A percentile compares a stretch with the other conserved stretches of the same genome.
Evolutionary conservation across 73 alveolate genomes (phyloP).

Genomic region (Halteria grandinella): DNA sequence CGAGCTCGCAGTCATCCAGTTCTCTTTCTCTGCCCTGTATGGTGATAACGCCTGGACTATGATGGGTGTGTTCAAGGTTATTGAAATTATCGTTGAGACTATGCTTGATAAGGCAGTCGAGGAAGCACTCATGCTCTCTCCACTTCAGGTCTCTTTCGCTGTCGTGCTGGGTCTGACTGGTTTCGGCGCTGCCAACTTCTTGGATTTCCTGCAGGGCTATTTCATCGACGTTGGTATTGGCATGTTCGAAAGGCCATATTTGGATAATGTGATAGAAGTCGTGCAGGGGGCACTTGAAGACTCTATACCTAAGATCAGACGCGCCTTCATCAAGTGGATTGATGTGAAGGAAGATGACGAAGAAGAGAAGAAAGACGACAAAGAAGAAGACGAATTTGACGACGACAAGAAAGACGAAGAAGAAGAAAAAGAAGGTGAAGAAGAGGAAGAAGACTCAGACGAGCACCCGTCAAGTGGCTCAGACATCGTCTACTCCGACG

Average conservation of each 20-base stretch:
- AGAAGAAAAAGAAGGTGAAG: constrained; percentile 15
- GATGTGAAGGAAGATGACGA: too few species aligned
- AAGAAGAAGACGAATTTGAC: too few species aligned
- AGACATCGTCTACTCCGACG: constrained; percentile 33
- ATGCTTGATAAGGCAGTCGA: constrained; percentile 58
- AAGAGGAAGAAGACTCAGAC: constrained; percentile 2
- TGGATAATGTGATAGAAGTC: constrained; percentile 59
- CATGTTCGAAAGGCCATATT: constrained; percentile 78
- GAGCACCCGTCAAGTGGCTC: constrained; percentile 8
- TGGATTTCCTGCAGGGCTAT: constrained; percentile 80
- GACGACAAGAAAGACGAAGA: constrained; percentile 10
- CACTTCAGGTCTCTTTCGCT: constrained; percentile 73
- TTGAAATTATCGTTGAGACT: constrained; percentile 77
- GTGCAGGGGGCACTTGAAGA: constrained; percentile 42
- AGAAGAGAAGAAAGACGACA: too few species aligned
- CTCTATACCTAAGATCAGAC: constrained; percentile 12
- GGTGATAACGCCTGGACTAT: constrained; percentile 75
- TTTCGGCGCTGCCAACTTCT: constrained; percentile 90
- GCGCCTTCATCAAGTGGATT: constrained; percentile 2
- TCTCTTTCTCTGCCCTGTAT: constrained; percentile 78
- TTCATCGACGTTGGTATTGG: constrained; percentile 74
- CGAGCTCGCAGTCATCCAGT: constrained; percentile 62
- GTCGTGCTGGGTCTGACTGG: constrained; percentile 80
- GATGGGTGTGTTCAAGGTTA: constrained; percentile 74
- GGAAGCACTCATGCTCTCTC: constrained; percentile 76